Evolutionary conservation across 257 asterid genomes (phyloP).

Genomic region (Solanum pimpinellifolium): DNA sequence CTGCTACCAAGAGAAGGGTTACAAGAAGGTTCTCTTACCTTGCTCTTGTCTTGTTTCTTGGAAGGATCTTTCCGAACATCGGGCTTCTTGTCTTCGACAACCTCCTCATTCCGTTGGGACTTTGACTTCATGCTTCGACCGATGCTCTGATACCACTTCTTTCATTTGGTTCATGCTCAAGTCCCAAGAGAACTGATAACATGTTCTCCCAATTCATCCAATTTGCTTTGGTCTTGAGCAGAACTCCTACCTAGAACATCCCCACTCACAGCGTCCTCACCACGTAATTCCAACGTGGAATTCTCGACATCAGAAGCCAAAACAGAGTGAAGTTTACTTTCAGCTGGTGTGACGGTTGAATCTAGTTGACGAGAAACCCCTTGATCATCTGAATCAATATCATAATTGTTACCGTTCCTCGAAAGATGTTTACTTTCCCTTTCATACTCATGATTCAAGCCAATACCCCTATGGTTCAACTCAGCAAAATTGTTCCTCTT

Average conservation of each 20-base stretch:
- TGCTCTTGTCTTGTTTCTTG: no score
- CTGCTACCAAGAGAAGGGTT: no score
- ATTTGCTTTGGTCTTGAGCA: slow-evolving; percentile 6
- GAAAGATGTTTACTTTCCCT: background rate
- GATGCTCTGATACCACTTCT: slow-evolving; percentile 7
- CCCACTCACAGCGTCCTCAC: slow-evolving; percentile 6
- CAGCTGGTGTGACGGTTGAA: slow-evolving; percentile 22
- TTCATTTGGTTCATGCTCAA: slow-evolving; percentile 42
- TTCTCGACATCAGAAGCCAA: slow-evolving; percentile 28
- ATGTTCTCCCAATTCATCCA: slow-evolving; percentile 46
- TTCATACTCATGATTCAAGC: background rate
- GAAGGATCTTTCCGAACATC: no score
- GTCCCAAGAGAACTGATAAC: slow-evolving; percentile 28
- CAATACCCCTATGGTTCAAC: slow-evolving; percentile 4
- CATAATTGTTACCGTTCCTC: background rate
- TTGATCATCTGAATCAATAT: slow-evolving; percentile 3
- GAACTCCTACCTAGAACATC: slow-evolving; percentile 7
- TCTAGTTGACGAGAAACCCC: slow-evolving; percentile 25
- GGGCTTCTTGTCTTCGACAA: no score
- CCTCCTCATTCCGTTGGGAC: no score
- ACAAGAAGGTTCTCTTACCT: no score
- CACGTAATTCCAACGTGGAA: slow-evolving; percentile 21
- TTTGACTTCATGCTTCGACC: no score
- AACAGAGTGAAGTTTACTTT: slow-evolving; percentile 25
- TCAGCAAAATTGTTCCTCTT: slow-evolving; percentile 15